These are phyloP conservation scores for Neofusicoccum sp. DNA, from an alignment of 2,329 filamentous ascomycete genomes.

Conservation along the genomic window DNA sequence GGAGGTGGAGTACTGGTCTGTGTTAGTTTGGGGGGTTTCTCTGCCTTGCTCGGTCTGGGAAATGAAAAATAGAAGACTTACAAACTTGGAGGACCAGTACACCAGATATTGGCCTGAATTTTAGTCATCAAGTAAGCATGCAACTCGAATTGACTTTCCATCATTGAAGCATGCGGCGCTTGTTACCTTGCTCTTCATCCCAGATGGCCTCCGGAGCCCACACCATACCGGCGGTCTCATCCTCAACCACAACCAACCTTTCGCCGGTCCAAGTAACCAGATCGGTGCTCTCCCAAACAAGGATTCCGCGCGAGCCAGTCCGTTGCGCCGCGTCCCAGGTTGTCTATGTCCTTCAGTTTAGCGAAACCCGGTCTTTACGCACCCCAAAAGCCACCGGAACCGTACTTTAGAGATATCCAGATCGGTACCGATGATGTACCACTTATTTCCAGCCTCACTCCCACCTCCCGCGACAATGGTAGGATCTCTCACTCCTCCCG, in stretches of 20 bases:
- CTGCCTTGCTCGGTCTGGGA: no score
- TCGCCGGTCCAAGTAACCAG: conserved; percentile 51
- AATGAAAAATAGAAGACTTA: background rate
- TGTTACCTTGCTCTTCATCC: conserved; percentile 42
- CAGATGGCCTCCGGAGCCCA: conserved; percentile 59
- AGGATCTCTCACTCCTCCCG: conserved; percentile 54
- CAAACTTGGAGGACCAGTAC: conserved; percentile 48
- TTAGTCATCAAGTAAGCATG: no score
- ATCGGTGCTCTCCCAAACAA: conserved; percentile 56
- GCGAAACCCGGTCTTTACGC: background rate
- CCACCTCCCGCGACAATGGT: conserved; percentile 50
- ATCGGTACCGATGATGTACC: conserved; percentile 57
- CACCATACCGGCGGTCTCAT: conserved; percentile 56
- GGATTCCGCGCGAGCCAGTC: conserved; percentile 52
- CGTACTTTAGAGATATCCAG: conserved; percentile 45
- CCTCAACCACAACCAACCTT: conserved; percentile 51
- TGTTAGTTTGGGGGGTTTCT: background rate
- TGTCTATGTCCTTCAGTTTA: conserved; percentile 37
- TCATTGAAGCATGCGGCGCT: background rate
- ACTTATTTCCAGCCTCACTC: conserved; percentile 49
- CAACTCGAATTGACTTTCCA: no score
- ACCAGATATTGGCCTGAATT: conserved; percentile 44
- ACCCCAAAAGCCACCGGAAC: conserved; percentile 21
- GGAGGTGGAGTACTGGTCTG: conserved; percentile 44
- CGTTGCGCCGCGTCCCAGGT: conserved; percentile 54